phyloP scores from a whole-genome alignment of 2,329 filamentous ascomycete genomes.

The Hymenoscyphus linearis region DNA sequence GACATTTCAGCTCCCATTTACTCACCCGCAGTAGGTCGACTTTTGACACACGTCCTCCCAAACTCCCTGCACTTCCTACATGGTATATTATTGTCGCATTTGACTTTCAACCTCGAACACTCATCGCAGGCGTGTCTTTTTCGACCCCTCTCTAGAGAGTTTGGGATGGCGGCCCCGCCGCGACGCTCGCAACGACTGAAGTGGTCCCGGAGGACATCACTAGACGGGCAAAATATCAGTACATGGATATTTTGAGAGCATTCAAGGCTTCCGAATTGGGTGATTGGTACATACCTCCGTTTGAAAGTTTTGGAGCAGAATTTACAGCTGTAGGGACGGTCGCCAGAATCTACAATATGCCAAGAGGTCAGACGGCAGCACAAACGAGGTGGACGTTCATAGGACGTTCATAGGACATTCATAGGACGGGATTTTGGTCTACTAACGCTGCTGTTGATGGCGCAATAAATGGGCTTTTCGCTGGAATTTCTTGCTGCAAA shows the following conservation, averaged over 20 bases:
- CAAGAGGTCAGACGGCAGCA: constrained; percentile 10
- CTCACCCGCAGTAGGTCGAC: constrained; percentile 18
- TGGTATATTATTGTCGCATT: constrained; percentile 31
- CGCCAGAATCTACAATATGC: constrained; percentile 26
- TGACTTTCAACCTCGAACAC: constrained; percentile 32
- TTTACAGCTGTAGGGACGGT: constrained; percentile 30
- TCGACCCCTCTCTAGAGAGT: constrained; percentile 30
- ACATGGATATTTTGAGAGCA: not conserved
- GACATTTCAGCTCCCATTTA: constrained; percentile 1
- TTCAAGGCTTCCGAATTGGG: not conserved
- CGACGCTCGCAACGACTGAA: constrained; percentile 31
- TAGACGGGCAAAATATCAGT: constrained; percentile 10
- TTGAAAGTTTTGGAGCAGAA: constrained; percentile 34
- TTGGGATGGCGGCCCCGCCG: constrained; percentile 28
- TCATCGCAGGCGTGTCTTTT: constrained; percentile 33
- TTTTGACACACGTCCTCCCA: constrained; percentile 29
- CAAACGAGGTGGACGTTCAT: not conserved
- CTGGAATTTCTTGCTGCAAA: constrained; percentile 33
- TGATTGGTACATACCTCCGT: constrained; percentile 24
- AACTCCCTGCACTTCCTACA: constrained; percentile 32
- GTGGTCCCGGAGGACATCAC: constrained; percentile 33
- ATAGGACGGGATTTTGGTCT: not conserved
- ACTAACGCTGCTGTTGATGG: constrained; percentile 32
- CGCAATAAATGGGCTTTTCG: constrained; percentile 32
- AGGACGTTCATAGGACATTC: too few relatives aligned